phyloP scores from a whole-genome alignment of 768 basidiomycete species.

The Astraeus odoratus region DNA sequence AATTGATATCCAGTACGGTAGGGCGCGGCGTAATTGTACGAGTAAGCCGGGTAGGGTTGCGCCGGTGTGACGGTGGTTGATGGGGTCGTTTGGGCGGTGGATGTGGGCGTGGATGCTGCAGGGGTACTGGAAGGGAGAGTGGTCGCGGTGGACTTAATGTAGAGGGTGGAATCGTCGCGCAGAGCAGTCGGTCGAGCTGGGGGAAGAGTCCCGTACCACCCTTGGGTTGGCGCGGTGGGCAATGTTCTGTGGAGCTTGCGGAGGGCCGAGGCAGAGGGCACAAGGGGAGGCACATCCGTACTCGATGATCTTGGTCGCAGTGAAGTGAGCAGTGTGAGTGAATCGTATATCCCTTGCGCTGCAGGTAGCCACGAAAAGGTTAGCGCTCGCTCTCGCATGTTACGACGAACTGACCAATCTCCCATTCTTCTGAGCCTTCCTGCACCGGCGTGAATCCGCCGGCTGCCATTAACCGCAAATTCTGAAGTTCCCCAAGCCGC shows the following conservation, averaged over 20 bases:
- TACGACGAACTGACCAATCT: slow-evolving; percentile 51
- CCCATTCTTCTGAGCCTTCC: slow-evolving; percentile 77
- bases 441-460: slow-evolving; percentile 43
- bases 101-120: slow-evolving; percentile 29
- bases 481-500: slow-evolving; percentile 62
- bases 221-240: slow-evolving; percentile 48
- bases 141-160: slow-evolving; percentile 44
- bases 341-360: slow-evolving; percentile 72
- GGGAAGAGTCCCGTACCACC: slow-evolving; percentile 74
- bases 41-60: slow-evolving; percentile 25
- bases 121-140: slow-evolving; percentile 27
- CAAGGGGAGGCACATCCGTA: slow-evolving; percentile 38
- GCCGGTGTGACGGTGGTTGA: slow-evolving; percentile 20
- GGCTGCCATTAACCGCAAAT: slow-evolving; percentile 41
- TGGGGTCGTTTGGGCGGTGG: slow-evolving; percentile 17
- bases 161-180: slow-evolving; percentile 69
- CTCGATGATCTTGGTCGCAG: slow-evolving; percentile 57
- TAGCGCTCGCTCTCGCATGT: slow-evolving; percentile 9
- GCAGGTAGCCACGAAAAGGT: slow-evolving; percentile 7
- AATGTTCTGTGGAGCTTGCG: slow-evolving; percentile 67
- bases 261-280: slow-evolving; percentile 60
- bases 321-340: slow-evolving; percentile 59
- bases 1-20: slow-evolving; percentile 31
- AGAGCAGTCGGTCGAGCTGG: slow-evolving; percentile 50
- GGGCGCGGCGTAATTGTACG: slow-evolving; percentile 31